These are phyloP conservation scores for Colletotrichum higginsianum DNA, from an alignment of 2,329 filamentous ascomycete species.

Conservation along the genomic window DNA sequence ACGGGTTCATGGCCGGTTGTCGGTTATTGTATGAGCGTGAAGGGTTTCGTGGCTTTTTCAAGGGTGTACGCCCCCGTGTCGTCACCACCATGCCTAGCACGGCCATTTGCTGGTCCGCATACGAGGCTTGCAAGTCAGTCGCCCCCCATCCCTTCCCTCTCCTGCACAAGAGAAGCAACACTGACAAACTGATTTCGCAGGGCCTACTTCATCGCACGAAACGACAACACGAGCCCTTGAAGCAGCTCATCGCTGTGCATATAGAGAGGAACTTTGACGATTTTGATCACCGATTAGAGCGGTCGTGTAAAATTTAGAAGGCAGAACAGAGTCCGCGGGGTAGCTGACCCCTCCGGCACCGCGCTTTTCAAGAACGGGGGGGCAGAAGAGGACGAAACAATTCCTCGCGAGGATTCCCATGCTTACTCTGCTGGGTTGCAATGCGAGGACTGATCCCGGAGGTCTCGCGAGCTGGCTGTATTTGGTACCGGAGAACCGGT, in stretches of 20 bases:
- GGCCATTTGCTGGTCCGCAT: slow-evolving; percentile 96
- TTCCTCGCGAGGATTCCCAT: background rate
- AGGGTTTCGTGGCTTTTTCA: slow-evolving; percentile 90
- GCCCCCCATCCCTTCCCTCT: background rate
- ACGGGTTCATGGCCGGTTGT: slow-evolving; percentile 84
- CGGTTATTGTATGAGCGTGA: slow-evolving; percentile 86
- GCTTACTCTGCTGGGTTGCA: slow-evolving; percentile 1
- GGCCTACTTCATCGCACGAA: slow-evolving; percentile 73
- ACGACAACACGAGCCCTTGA: slow-evolving; percentile 55
- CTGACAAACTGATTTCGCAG: slow-evolving; percentile 50
- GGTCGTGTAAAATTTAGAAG: slow-evolving; percentile 39
- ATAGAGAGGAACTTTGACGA: slow-evolving; percentile 30
- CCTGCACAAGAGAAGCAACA: slow-evolving; percentile 26
- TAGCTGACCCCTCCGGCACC: background rate
- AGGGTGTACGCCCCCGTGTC: slow-evolving; percentile 90
- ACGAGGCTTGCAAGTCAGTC: slow-evolving; percentile 78
- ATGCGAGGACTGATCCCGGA: slow-evolving; percentile 15
- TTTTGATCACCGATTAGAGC: slow-evolving; percentile 35
- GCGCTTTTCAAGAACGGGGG: slow-evolving; percentile 8
- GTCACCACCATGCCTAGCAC: slow-evolving; percentile 99
- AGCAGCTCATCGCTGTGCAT: slow-evolving; percentile 22
- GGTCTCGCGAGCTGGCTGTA: slow-evolving; percentile 22
- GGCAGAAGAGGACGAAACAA: slow-evolving; percentile 13
- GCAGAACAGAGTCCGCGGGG: slow-evolving; percentile 8
- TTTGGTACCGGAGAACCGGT: slow-evolving; percentile 24